A percentile compares a stretch with the other conserved stretches of the same genome.
These are phyloP conservation scores for Symbiodinium natans DNA, from an alignment of 73 alveolate species.

Conservation along the genomic window DNA sequence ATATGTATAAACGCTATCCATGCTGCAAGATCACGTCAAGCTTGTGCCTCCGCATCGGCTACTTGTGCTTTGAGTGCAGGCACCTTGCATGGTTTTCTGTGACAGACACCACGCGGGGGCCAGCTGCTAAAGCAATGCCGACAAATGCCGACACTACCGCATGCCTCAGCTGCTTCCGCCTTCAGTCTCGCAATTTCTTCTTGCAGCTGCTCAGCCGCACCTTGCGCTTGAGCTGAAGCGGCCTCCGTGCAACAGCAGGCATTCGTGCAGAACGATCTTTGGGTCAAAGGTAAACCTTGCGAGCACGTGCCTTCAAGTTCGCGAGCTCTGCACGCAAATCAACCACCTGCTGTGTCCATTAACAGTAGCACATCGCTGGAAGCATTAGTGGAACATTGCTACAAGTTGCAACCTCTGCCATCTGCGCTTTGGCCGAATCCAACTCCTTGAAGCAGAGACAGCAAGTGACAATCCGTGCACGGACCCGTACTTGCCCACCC, in stretches of 20 bases:
- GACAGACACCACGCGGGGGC: not conserved
- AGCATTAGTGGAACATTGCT: not conserved
- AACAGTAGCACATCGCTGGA: not conserved
- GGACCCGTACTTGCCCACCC: too few relatives aligned
- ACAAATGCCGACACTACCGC: not conserved
- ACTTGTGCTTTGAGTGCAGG: conserved; percentile 10
- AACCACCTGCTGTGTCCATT: not conserved
- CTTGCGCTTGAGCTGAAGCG: not conserved
- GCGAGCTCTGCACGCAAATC: not conserved
- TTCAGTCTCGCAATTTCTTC: conserved; percentile 7
- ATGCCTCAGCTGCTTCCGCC: conserved; percentile 60
- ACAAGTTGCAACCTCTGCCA: not conserved
- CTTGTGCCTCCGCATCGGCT: conserved; percentile 22
- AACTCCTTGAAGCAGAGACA: not conserved
- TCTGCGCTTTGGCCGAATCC: not conserved
- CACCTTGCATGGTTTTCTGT: not conserved
- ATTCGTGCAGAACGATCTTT: too few relatives aligned
- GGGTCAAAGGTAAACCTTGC: not conserved
- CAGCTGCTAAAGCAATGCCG: not conserved
- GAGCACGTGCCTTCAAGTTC: not conserved
- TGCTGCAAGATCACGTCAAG: not conserved
- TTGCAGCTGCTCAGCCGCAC: not conserved
- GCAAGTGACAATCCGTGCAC: too few relatives aligned
- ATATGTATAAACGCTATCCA: not conserved
- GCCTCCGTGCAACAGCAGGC: not conserved